A percentile compares a stretch with the other conserved stretches of the same genome.
These are phyloP conservation scores for Anisodus tanguticus DNA, from an alignment of 257 asterid genomes.

Conservation along the genomic window DNA sequence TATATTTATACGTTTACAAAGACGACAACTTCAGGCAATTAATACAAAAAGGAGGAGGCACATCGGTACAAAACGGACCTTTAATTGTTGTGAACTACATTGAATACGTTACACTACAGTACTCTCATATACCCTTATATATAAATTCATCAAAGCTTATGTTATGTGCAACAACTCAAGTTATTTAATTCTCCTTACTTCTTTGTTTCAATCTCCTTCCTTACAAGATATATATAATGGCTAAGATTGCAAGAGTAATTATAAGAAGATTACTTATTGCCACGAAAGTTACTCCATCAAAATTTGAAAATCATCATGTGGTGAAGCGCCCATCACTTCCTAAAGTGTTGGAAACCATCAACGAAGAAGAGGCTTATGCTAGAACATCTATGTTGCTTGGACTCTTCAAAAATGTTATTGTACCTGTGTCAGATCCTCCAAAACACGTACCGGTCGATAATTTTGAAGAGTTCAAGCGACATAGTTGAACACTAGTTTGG, in stretches of 20 bases:
- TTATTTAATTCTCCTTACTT: background rate
- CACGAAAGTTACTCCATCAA: background rate
- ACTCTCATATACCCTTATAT: background rate
- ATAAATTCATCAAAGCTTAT: background rate
- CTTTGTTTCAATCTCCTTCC: background rate
- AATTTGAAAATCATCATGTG: background rate
- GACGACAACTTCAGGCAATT: background rate
- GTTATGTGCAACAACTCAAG: background rate
- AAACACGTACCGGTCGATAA: too few species aligned
- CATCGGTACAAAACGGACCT: background rate
- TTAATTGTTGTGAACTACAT: background rate
- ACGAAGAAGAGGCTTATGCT: background rate
- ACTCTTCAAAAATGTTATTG: too few species aligned
- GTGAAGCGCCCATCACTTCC: slow-evolving; percentile 4
- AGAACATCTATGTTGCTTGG: too few species aligned
- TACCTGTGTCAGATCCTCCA: too few species aligned
- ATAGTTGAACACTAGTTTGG: background rate
- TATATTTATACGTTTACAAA: too few species aligned
- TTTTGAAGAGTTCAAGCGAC: too few species aligned
- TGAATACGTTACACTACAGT: background rate
- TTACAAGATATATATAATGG: background rate
- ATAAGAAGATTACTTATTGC: background rate
- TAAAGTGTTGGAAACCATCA: background rate
- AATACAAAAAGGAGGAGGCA: slow-evolving; percentile 12
- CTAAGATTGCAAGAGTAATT: background rate